phyloP scores from a whole-genome alignment of 495 filamentous ascomycete genomes.

The Aspergillus avenaceus region DNA sequence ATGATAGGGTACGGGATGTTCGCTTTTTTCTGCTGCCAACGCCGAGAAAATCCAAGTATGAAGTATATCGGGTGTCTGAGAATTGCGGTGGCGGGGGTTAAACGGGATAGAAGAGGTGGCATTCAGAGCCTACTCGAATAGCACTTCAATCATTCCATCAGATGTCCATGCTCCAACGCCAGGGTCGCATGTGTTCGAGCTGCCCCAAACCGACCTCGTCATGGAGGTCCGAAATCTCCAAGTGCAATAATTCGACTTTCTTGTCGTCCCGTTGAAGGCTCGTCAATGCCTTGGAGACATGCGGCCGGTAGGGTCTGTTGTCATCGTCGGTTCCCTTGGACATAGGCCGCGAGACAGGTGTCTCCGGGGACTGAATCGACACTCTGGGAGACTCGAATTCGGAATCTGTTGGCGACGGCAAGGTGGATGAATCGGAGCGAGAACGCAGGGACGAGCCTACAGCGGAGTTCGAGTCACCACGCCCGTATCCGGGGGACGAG shows the following conservation, averaged over 20 bases:
- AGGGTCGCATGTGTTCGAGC: constrained; percentile 38
- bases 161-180: constrained; percentile 49
- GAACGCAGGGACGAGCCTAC: constrained; percentile 23
- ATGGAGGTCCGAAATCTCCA: constrained; percentile 37
- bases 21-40: constrained; percentile 15
- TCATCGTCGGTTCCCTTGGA: constrained; percentile 38
- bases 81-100: background rate
- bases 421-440: constrained; percentile 29
- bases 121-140: no score
- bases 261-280: constrained; percentile 30
- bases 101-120: constrained; percentile 6
- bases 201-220: constrained; percentile 35
- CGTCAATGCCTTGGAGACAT: constrained; percentile 34
- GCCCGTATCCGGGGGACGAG: constrained; percentile 14
- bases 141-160: constrained; percentile 15
- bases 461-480: constrained; percentile 27
- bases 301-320: constrained; percentile 23
- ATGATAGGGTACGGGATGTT: constrained; percentile 4
- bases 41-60: constrained; percentile 8
- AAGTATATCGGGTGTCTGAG: no score
- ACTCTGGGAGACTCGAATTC: constrained; percentile 26
- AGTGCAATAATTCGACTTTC: constrained; percentile 36
- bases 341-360: constrained; percentile 35
- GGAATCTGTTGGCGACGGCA: constrained; percentile 30
- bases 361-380: constrained; percentile 36